Evolutionary conservation across 306 rosid genomes (phyloP), one percentile per base, ranked within the genome.

Genomic region (Lagenaria siceraria): DNA sequence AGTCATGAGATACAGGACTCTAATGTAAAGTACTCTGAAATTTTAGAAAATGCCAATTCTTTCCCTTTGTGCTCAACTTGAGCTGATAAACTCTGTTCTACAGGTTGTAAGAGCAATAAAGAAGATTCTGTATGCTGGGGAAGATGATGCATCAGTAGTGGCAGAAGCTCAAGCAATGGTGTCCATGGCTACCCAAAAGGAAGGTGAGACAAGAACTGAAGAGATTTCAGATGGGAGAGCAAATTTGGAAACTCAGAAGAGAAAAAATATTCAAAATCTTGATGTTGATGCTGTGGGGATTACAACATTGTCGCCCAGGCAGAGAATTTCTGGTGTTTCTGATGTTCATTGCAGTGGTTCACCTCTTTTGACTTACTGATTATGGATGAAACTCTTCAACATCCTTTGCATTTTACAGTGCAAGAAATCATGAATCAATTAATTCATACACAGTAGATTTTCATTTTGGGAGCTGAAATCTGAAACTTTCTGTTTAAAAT

Each of bases 311-410:
- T 91, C 96, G 36, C 97, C 97, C 0, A 89, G 94, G 86, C 95
- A 88, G 78, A 89, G 97, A 83, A 82, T 89, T 76, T 90, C 97
- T 36, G 93, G 89, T 81, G 82, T 85, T 85, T 84, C 96, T 0
- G 96, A 92, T 86, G 96, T 94, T 86, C 95, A 87, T 65, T 86
- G 94, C 78, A 89, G 89, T 74, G 96, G 87, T 90, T 92, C 98
- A 86, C 90, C 94, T 60, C 98, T 93, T 36, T 83, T 86, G 92
- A 89, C 91, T 56, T 85, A 81, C 84, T 90, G 83, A 84, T 78
- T 0, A 66, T 19, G 19, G 74, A 64, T 35, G 24, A 48, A 33
- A 65, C 25, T 8, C n/a, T 33, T 17, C 46, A 38, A 18, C 29
- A 38, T 66, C 0, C 52, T 66, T 64, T n/a, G 42, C 17, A 18